phyloP scores from a whole-genome alignment of 345 rosid genomes.

The Nephelium lappaceum region DNA sequence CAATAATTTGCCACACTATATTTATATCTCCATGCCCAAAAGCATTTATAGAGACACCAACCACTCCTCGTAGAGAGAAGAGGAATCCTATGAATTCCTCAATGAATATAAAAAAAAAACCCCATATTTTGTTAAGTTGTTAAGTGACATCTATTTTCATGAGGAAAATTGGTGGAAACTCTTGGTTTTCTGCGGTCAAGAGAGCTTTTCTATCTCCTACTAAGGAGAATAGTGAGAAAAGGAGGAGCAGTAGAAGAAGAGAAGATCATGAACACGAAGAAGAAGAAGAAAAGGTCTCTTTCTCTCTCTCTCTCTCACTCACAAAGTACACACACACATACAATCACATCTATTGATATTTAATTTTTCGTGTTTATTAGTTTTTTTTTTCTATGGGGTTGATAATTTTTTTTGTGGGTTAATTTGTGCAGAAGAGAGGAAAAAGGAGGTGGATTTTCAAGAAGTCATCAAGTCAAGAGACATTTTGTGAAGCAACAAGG shows the following conservation, averaged over 20 bases:
- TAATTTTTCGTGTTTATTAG: too few relatives aligned
- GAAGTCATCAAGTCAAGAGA: slow-evolving; percentile 49
- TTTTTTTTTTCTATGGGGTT: too few relatives aligned
- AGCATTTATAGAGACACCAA: slow-evolving; percentile 36
- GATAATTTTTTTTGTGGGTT: not conserved
- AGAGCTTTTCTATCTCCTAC: slow-evolving; percentile 67
- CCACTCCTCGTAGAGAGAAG: slow-evolving; percentile 26
- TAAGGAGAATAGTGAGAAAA: slow-evolving; percentile 42
- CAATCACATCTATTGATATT: not conserved
- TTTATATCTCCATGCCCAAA: slow-evolving; percentile 27
- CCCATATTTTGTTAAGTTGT: not conserved
- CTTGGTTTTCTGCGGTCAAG: slow-evolving; percentile 76
- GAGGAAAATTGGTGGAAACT: slow-evolving; percentile 67
- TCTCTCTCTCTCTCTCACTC: too few relatives aligned
- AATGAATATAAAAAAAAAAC: not conserved
- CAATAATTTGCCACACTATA: slow-evolving; percentile 11
- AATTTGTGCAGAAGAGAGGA: slow-evolving; percentile 58
- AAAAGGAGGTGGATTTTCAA: slow-evolving; percentile 71
- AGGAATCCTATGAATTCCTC: slow-evolving; percentile 9
- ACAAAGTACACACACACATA: not conserved
- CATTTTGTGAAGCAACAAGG: slow-evolving; percentile 29
- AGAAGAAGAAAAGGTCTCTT: slow-evolving; percentile 55
- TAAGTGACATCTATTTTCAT: slow-evolving; percentile 19
- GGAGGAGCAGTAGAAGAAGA: slow-evolving; percentile 49
- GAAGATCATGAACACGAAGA: slow-evolving; percentile 53